Base-by-base conservation (phyloP, 305 asterid genomes). In the Nicotiana rustica region DNA sequence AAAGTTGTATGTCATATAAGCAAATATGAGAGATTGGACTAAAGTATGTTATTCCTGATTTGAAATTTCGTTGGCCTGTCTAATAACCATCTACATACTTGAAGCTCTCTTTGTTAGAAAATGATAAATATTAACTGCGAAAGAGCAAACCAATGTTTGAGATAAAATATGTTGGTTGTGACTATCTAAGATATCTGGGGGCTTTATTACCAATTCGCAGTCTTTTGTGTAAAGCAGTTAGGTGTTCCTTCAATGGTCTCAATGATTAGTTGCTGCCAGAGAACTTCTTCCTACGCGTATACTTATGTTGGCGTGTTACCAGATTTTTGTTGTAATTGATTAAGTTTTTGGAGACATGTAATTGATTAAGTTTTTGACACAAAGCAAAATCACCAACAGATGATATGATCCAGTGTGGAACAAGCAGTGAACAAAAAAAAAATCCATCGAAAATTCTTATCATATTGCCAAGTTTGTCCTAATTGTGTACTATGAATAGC, bases 131-230 rank as follows among this genome's bases (percentile, higher is more conserved):
- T 52, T 49, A 4, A 3, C 17, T 52, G 57, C 15, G 5, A 52
- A 52, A 52, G 4, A 52, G 17, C 57, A 52, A 52, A 10, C 3
- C 5, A 12, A 13, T 52, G 15, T 52, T 12, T 52, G 57, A 12
- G 57, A 12, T 52, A 52, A 52, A 52, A 10, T 52, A 52, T 52
- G 4, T 52, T 52, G n/a, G 59, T 52, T 52, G 17, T 52, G 59
- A 52, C 59, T 52, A 52, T 52, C 17, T 52, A 52, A 52, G 14
- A 3, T 52, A 52, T 52, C 5, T 13, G 49, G 49, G 49, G 49
- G 77, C 62, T 52, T 83, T 76, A 59, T 59, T 52, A 76, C 10
- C 49, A 41, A 41, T 41, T 41, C 10, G 35, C 35, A 41, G 49
- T 31, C 35, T 31, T 31, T 31, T 31, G 49, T 41, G 49, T 6